Base-by-base conservation (phyloP, 345 rosid genomes). In the Mercurialis annua region DNA sequence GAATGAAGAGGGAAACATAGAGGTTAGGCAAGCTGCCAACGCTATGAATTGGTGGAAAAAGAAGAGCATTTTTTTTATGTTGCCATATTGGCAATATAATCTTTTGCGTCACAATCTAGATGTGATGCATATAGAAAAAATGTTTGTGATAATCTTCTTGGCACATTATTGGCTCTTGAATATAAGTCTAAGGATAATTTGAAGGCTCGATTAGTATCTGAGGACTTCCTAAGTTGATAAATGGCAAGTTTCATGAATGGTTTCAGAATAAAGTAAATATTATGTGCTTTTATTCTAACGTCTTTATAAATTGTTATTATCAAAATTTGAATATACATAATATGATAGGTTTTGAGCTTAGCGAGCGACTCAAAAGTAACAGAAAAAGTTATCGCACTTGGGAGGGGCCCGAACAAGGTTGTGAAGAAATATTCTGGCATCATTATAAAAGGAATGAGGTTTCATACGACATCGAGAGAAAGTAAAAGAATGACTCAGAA, bases 71-170 rank as follows among this genome's bases (percentile, higher is more conserved):
- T 31, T 65, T 51, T n/a, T 50, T 7, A 51, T 17, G 11, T 65
- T 10, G 6, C 31, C 20, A 7, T 65, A 65, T 65, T 51, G 33
- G 69, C 7, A 51, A 5, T 14, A 4, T 20, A 52, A 66, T 24
- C 8, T 66, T 0, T 24, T 66, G 2, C 33, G 38, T 20, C 69
- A 40, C 5, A 57, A 44, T 10, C 62, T 72, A 8, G 64, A 73
- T 56, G 48, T 11, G 0, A 62, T 62, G 47, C 64, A 73, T 16
- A 44, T 62, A 20, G 68, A 65, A 76, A 70, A 15, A 71, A 55
- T 38, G 1, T 76, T 0, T 76, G 31, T 38, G 61, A 66, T 10
- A 76, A 50, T 56, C 6, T 66, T 0, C 17, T 66, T 4, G 47
- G 62, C 0, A 67, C 66, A 5, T 0, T 76, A 1, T 21, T 76